Percentiles rank a stretch among this genome's conserved stretches.
phyloP scores from a whole-genome alignment of 176 grass and related monocot species.

The Aechmea fasciata region DNA sequence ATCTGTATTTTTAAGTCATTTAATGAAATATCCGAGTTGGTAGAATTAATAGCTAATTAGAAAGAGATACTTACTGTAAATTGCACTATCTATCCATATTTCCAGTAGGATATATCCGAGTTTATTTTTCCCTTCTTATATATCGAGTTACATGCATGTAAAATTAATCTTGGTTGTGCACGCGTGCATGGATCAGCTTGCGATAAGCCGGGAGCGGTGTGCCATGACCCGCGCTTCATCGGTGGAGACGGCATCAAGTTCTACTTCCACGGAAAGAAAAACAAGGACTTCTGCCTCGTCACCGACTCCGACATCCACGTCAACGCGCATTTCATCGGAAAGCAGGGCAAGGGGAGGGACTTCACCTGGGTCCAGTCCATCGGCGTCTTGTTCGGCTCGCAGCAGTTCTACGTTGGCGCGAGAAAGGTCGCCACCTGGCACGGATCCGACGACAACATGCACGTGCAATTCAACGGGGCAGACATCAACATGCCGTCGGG shows the following conservation, averaged over 20 bases:
- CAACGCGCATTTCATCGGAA: background rate
- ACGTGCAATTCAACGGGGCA: background rate
- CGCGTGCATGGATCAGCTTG: background rate
- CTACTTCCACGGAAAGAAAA: background rate
- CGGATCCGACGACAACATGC: background rate
- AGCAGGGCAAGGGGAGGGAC: background rate
- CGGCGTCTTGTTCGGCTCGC: conserved; percentile 1
- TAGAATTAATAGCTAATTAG: too few species aligned
- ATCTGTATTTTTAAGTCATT: too few species aligned
- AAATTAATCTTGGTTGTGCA: too few species aligned
- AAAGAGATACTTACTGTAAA: too few species aligned
- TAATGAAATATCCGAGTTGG: too few species aligned
- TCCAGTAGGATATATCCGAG: too few species aligned
- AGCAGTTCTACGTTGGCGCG: background rate
- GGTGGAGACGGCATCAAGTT: conserved; percentile 1
- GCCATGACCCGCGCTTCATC: background rate
- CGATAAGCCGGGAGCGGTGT: background rate
- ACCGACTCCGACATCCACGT: background rate
- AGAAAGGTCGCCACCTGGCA: background rate
- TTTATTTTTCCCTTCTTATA: too few species aligned
- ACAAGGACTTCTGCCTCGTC: background rate
- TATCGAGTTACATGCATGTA: too few species aligned
- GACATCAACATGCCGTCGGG: background rate
- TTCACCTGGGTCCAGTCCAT: conserved; percentile 10
- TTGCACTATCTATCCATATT: too few species aligned